phyloP scores from a whole-genome alignment of 192 early-diverging fungal genomes.

The Podochytrium sp. region DNA sequence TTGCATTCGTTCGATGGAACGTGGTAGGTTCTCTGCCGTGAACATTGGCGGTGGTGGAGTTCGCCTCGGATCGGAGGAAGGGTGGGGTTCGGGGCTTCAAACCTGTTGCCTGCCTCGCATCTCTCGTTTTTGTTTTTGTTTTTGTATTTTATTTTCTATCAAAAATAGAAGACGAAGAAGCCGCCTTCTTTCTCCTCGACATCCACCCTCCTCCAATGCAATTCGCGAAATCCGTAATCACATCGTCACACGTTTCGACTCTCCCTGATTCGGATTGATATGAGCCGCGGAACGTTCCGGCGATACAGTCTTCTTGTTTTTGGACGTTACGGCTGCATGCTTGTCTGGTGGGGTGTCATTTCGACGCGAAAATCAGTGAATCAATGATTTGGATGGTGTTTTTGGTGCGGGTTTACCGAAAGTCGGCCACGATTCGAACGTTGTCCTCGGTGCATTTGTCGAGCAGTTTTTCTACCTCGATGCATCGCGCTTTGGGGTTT shows the following conservation, averaged over 20 bases:
- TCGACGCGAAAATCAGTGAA: too few species aligned
- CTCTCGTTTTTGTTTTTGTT: not conserved
- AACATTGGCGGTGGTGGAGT: not conserved
- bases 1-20: too few species aligned
- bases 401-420: not conserved
- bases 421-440: conserved; percentile 19
- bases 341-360: not conserved
- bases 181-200: not conserved
- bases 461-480: conserved; percentile 8
- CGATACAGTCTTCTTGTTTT: conserved; percentile 24
- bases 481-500: conserved; percentile 5
- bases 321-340: conserved; percentile 8
- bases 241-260: conserved; percentile 8
- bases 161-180: too few species aligned
- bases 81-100: too few species aligned
- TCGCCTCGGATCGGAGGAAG: not conserved
- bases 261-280: not conserved
- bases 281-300: not conserved
- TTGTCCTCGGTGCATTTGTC: conserved; percentile 13
- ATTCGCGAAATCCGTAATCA: conserved; percentile 6
- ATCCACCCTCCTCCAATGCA: conserved; percentile 22
- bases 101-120: too few species aligned
- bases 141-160: not conserved
- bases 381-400: not conserved
- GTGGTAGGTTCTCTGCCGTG: too few species aligned